Percentiles rank a stretch among this genome's conserved stretches.
phyloP scores from a whole-genome alignment of 164 flowering plant species.

The Stephania cephalantha region DNA sequence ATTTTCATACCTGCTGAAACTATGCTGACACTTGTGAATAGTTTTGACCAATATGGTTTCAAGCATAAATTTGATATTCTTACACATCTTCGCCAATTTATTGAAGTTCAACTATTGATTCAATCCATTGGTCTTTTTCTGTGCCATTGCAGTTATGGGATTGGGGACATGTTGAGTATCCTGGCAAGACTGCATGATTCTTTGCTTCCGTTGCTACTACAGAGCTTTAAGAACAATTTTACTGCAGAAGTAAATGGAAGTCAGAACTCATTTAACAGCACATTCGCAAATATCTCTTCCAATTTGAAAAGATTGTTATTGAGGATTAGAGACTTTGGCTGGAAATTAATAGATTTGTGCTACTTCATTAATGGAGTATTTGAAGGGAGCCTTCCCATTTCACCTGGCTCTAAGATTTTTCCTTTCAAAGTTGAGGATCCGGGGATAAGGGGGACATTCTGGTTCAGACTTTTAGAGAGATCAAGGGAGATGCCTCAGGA shows the following conservation, averaged over 20 bases:
- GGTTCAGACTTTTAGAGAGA: conserved; percentile 65
- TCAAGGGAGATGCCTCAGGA: conserved; percentile 35
- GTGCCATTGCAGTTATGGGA: conserved; percentile 53
- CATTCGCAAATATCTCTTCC: conserved; percentile 32
- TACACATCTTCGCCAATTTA: background rate
- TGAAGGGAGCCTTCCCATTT: conserved; percentile 33
- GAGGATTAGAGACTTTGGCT: conserved; percentile 65
- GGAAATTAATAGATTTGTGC: conserved; percentile 72
- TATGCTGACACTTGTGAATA: background rate
- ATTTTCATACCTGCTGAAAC: background rate
- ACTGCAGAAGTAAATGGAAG: conserved; percentile 23
- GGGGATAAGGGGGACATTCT: conserved; percentile 71
- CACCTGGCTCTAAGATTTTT: conserved; percentile 64
- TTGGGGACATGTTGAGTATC: conserved; percentile 62
- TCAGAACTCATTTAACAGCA: conserved; percentile 21
- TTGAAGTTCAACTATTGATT: background rate
- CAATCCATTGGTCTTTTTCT: background rate
- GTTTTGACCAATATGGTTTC: background rate
- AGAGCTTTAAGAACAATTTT: conserved; percentile 44
- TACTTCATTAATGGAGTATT: conserved; percentile 59
- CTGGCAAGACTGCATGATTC: conserved; percentile 79
- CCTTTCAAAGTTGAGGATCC: conserved; percentile 92
- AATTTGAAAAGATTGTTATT: conserved; percentile 62
- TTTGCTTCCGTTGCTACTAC: conserved; percentile 62
- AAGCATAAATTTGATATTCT: background rate